Base-by-base conservation (phyloP, 2,329 filamentous ascomycete species). In the Chaetomium sp. region DNA sequence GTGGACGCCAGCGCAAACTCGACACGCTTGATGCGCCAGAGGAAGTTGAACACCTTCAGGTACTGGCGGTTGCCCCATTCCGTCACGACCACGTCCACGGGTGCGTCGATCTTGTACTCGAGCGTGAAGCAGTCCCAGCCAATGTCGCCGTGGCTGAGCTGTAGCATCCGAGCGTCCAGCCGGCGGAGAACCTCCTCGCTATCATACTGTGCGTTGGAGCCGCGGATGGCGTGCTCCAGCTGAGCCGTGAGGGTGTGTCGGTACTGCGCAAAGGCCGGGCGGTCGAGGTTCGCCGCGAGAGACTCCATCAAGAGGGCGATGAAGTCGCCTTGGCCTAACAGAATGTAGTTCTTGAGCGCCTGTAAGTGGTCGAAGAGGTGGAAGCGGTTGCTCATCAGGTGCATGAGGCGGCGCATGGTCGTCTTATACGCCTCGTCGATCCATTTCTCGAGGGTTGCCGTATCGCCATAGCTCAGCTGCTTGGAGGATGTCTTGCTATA, bases 51-150 rank as follows among this genome's bases (percentile, higher is more conserved):
- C 8, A 99, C 90, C 69, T 97, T 97, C 64, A 99, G 85, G 69
- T 99, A 99, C 69, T 99, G 92, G 27, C 92, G 88, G 62, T 89
- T 92, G 46, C 91, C 91, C 83, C 91, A 96, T 43, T 95, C 90
- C 0, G 92, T 97, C 41, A 99, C 91, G 48, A 99, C 91, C 34
- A 99, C 94, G 68, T 99, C 94, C 32, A 96, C 89, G 0, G 94
- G 94, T 1, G 92, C 88, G 69, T 96, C 91, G 63, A 99, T 94
- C 70, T 97, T 96, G 74, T 99, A 99, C 70, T 99, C 95, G 7
- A 99, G 82, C 0, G 94, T 99, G 72, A 99, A 99, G 68, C 95
- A 96, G 68, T 99, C 94, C 94, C 94, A 99, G 49, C 94, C 94
- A 52, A 96, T 97, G 66, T 99, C 94, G 51, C 94, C 94, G 65